Percentiles rank a stretch among this genome's conserved stretches.
Evolutionary conservation across 176 grass and related monocot species (phyloP).

Genomic region (Triticum dicoccoides): DNA sequence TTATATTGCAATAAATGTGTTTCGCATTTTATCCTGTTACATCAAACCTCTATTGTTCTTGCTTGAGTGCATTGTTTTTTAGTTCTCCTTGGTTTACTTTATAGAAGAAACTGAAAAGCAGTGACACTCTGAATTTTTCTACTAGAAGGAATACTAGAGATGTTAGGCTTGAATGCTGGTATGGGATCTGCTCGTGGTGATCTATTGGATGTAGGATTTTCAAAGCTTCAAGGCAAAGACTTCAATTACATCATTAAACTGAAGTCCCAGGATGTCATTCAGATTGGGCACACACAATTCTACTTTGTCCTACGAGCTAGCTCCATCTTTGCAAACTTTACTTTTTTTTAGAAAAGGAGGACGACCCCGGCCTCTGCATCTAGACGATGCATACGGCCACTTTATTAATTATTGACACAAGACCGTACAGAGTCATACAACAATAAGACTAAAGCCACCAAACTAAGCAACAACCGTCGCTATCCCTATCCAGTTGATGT

Average conservation of each 20-base stretch:
- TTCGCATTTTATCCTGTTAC: too few relatives aligned
- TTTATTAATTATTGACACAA: too few relatives aligned
- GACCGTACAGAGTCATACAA: too few relatives aligned
- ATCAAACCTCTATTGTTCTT: background rate
- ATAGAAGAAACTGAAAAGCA: background rate
- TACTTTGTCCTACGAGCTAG: constrained; percentile 68
- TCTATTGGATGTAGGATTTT: constrained; percentile 42
- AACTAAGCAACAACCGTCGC: too few relatives aligned
- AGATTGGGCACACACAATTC: constrained; percentile 54
- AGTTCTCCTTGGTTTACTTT: background rate
- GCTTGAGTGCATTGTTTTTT: background rate
- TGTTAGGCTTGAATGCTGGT: background rate
- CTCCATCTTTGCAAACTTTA: constrained; percentile 11
- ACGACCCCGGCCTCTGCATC: too few relatives aligned
- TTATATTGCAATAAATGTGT: too few relatives aligned
- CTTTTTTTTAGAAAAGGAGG: too few relatives aligned
- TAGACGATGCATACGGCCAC: too few relatives aligned
- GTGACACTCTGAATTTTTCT: too few relatives aligned
- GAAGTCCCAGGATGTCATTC: constrained; percentile 58
- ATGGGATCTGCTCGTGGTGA: background rate
- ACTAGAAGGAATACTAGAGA: background rate
- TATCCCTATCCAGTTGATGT: too few relatives aligned
- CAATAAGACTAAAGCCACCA: too few relatives aligned
- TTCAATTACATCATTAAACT: constrained; percentile 65
- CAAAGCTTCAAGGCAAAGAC: constrained; percentile 68